Base-by-base conservation (phyloP, 1,139 yeast species). In the Suhomyces atakaporum region DNA sequence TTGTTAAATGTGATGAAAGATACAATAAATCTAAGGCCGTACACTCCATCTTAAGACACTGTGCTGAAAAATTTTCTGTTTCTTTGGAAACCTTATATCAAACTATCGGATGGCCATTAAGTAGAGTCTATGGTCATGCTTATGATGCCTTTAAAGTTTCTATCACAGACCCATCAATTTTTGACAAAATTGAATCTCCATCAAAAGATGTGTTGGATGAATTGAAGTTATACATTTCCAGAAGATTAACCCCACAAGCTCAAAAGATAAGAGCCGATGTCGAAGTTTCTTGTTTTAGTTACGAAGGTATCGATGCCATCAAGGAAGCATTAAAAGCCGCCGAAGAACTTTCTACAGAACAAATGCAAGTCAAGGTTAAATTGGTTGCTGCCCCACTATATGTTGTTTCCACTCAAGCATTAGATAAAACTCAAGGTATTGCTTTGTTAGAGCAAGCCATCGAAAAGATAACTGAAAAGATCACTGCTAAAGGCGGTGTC, bases 271-370 rank as follows among this genome's bases (percentile, higher is more conserved):
- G 98, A 66, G 96, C 98, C 18, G 98, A 92, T 63, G 86, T 92
- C 38, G 97, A 92, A 64, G 97, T 92, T 27, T 89, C 97, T 23
- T 92, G 98, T 64, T 92, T 90, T 71, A 79, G 94, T 49, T 92
- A 92, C 65, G 97, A 92, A 63, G 99, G 99, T 63, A 89, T 92
- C 51, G 96, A 90, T 62, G 98, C 98, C 47, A 90, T 92, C 58
- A 90, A 90, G 68, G 76, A 74, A 44, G 96, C 98, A 21, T 77
- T 92, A 51, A 73, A 77, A 50, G 84, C 90, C 16, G 98, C 96
- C 36, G 98, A 92, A 69, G 77, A 74, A 16, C 69, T 85, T 41
- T 79, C 94, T 45, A 85, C 90, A 30, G 96, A 88, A 56, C 82
- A 81, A 44, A 82, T 86, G 74, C 82, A 78, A 59, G 86, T 92